Conservation (phyloP, 345 rosid species). For the Sonneratia caseolaris region DNA sequence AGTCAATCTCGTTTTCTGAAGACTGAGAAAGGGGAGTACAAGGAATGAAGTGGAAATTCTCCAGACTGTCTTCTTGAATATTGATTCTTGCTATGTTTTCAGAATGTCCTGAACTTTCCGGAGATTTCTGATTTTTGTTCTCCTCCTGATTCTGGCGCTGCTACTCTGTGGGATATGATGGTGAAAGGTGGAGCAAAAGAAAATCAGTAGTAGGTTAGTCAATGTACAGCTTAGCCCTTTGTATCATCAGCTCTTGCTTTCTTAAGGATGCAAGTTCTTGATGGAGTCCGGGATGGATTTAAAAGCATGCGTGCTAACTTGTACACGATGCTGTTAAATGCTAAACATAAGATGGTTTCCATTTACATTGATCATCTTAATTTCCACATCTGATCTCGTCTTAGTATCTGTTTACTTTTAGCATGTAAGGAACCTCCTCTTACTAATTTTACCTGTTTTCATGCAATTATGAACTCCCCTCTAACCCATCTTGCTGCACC, state of each 20-base stretch:
- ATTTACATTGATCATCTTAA: too few species aligned
- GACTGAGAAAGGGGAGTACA: too few species aligned
- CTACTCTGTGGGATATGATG: neutral
- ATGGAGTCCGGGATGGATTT: too few species aligned
- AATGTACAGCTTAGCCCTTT: neutral
- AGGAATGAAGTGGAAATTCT: neutral
- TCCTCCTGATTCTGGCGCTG: neutral
- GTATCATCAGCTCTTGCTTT: too few species aligned
- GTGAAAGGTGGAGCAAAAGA: neutral
- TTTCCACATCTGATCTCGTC: too few species aligned
- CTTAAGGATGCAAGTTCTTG: too few species aligned
- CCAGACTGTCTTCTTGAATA: neutral
- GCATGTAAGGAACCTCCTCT: neutral
- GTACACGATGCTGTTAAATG: too few species aligned
- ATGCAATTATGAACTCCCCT: slow-evolving; percentile 47
- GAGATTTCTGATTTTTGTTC: neutral
- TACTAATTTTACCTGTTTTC: neutral
- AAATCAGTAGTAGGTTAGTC: neutral
- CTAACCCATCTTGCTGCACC: slow-evolving; percentile 49
- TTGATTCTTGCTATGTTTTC: neutral
- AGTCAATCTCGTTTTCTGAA: too few species aligned
- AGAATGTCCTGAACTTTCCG: neutral
- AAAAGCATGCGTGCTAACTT: too few species aligned
- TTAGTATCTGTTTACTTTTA: too few species aligned
- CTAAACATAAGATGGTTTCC: too few species aligned